Evolutionary conservation across 805 yeast species (phyloP), one percentile per base, ranked within the genome.

Genomic region (Metschnikowia kofuensis): DNA sequence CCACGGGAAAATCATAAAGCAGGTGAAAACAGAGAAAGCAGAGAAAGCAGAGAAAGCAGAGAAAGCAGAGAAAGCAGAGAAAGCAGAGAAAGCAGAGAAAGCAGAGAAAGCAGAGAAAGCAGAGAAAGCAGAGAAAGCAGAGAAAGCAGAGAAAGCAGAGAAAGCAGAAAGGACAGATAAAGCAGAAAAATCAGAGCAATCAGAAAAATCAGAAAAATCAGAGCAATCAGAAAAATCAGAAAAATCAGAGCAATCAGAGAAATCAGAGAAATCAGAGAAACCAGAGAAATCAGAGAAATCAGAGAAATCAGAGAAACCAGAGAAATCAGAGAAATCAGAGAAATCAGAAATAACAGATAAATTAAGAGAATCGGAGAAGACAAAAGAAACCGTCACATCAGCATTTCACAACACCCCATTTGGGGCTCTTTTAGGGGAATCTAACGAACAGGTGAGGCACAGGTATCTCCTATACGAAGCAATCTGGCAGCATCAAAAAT

Each of bases 401-500:
- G 11, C 14, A 36, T 3, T 56, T 56, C n/a, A 40, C 32, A 12
- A 40, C 32, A 45, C 48, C 15, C 69, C 70, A 2, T 65, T 69
- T 37, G 38, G 52, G 4, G 49, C 48, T 27, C 55, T 69, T 15
- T 54, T 62, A 1, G 49, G 50, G 7, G 75, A 70, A 44, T 43
- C 61, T 0, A 51, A 42, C 13, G 55, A 44, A 8, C 54, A 61
- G 35, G 67, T 61, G 5, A 32, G 42, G 6, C 54, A 42, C 26
- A 52, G 75, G n/a, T 66, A 56, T 54, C 36, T 47, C 6, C 48
- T 62, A 16, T 68, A 57, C 50, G 50, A 56, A 14, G 42, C 48
- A n/a, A 55, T 63, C 13, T 70, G 74, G 74, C 46, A 50, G 15
- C 48, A 53, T 37, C 75, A 70, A 45, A 49, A 55, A 28, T 41